Evolutionary conservation across 2,329 filamentous ascomycete genomes (phyloP), one percentile per base, ranked within the genome.

Genomic region (Claviceps citrina): DNA sequence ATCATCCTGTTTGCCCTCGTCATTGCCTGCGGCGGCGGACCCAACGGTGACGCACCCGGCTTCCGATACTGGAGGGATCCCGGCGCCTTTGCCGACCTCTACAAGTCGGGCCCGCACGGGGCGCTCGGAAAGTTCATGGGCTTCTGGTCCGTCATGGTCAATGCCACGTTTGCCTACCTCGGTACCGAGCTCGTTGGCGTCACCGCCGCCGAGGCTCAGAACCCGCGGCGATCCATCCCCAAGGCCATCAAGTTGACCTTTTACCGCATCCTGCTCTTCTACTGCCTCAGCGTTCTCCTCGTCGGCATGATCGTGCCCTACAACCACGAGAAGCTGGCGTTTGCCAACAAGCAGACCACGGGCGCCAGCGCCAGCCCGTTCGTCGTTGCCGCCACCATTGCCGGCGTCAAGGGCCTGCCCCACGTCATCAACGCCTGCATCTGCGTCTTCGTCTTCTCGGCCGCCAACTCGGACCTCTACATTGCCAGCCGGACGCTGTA

Each of bases 181-280:
- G 81, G 81, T 43, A 82, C 81, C 3, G 81, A 86, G 53, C 65
- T 85, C 32, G 78, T 85, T 38, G 81, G 81, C 61, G 79, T 86
- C 12, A 86, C 81, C 0, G 80, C 84, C 26, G 81, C 78, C 39
- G 81, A 86, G 59, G 81, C 81, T 0, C 78, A 85, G 61, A 86
- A 86, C 61, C 83, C 83, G 1, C 76, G 81, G 54, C 75, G 73
- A 57, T 82, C 77, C 13, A 78, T 89, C 45, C 83, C 83, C 6
- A 74, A 77, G 44, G 82, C 81, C 39, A 86, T 86, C 66, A 81
- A 77, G 56, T 68, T 85, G 37, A 86, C 81, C 48, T 87, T 87
- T 60, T 87, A 74, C 65, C 82, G 83, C 43, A 87, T 89, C 56
- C 61, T 84, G 48, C 65, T 87, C 63, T 89, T 89, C 67, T 89